Evolutionary conservation across 345 rosid species (phyloP).

Genomic region (Citrus hindsii): DNA sequence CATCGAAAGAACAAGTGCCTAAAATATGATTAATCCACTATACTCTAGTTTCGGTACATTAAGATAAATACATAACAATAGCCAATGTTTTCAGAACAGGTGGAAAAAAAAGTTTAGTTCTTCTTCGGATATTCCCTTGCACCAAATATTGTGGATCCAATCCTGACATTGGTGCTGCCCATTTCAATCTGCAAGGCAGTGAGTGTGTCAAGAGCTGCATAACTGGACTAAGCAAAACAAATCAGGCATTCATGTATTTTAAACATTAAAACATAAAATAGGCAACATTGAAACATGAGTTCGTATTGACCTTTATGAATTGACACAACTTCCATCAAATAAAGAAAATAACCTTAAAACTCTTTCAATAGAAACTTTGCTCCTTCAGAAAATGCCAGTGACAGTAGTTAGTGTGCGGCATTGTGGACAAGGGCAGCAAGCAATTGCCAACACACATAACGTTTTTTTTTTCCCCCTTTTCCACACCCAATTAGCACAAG

Average conservation of each 20-base stretch:
- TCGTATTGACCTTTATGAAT: not conserved
- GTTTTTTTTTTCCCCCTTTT: not conserved
- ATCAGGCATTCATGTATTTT: not conserved
- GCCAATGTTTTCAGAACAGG: not conserved
- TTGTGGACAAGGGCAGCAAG: not conserved
- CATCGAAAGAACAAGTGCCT: not conserved
- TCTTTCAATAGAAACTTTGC: not conserved
- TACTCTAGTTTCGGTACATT: not conserved
- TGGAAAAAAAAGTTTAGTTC: slow-evolving; percentile 12
- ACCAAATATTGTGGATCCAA: slow-evolving; percentile 90
- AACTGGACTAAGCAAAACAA: not conserved
- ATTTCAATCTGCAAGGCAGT: slow-evolving; percentile 63
- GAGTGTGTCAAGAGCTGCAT: not conserved
- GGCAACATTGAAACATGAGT: not conserved
- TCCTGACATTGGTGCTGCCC: slow-evolving; percentile 92
- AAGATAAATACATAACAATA: not conserved
- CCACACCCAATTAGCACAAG: not conserved
- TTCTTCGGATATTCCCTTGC: slow-evolving; percentile 84
- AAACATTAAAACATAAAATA: not conserved
- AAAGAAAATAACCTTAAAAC: not conserved
- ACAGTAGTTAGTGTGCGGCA: not conserved
- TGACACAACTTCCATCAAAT: not conserved
- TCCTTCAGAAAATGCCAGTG: not conserved
- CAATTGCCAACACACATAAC: not conserved
- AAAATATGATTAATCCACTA: not conserved